Conservation (phyloP, 2,329 filamentous ascomycete genomes). For the Chaetomium globosum region DNA sequence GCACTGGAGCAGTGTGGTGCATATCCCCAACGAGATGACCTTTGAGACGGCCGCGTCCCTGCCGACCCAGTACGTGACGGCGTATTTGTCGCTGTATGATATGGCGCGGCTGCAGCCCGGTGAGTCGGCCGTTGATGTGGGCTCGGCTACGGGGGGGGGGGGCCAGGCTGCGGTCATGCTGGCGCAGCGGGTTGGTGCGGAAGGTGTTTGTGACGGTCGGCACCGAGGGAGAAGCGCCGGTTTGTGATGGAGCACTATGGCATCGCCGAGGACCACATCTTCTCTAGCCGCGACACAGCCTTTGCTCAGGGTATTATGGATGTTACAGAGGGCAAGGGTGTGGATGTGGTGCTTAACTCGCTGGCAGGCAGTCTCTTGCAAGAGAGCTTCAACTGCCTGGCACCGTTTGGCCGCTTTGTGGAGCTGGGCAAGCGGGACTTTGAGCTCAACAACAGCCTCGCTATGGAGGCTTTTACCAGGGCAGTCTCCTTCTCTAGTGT, state of each 20-base stretch:
- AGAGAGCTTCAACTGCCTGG: slow-evolving; percentile 48
- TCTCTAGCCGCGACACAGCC: slow-evolving; percentile 41
- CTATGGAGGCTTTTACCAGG: slow-evolving; percentile 49
- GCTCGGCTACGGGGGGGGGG: slow-evolving; percentile 42
- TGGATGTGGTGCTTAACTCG: slow-evolving; percentile 48
- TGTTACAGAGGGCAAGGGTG: slow-evolving; percentile 40
- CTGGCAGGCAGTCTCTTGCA: slow-evolving; percentile 47
- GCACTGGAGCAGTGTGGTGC: slow-evolving; percentile 33
- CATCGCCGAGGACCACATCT: slow-evolving; percentile 42
- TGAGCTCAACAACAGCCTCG: slow-evolving; percentile 46
- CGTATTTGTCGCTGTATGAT: slow-evolving; percentile 35
- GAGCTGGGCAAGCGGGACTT: slow-evolving; percentile 31
- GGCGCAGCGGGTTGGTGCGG: slow-evolving; percentile 37
- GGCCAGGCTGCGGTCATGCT: slow-evolving; percentile 43
- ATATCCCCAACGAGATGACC: slow-evolving; percentile 42
- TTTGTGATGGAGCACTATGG: slow-evolving; percentile 39
- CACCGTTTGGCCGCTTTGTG: slow-evolving; percentile 25
- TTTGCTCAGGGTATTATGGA: slow-evolving; percentile 42
- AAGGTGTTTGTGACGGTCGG: slow-evolving; percentile 46
- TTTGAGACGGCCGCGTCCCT: slow-evolving; percentile 45
- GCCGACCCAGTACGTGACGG: slow-evolving; percentile 41
- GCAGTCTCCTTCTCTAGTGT: slow-evolving; percentile 44
- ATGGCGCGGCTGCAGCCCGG: slow-evolving; percentile 32
- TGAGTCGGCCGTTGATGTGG: slow-evolving; percentile 43
- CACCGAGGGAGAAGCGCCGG: slow-evolving; percentile 42